A percentile compares a stretch with the other conserved stretches of the same genome.
Conservation (phyloP, 129 eudicot genomes). For the Artemisia tridentata region DNA sequence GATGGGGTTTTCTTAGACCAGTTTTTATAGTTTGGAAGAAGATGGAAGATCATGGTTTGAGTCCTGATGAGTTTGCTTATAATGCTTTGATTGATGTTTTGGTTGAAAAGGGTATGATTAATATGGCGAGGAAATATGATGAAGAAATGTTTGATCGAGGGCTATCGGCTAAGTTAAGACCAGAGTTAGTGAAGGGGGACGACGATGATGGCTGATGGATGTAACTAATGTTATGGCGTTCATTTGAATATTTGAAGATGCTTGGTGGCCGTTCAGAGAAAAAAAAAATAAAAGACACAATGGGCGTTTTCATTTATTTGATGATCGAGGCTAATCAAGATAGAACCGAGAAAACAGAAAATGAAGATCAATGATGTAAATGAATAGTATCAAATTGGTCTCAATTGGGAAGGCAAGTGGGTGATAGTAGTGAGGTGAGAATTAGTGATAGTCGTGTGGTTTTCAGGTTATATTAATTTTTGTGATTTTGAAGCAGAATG, state of each 20-base stretch:
- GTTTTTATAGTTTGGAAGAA: conserved; percentile 73
- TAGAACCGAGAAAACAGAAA: no score
- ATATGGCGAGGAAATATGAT: conserved; percentile 85
- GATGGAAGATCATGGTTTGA: conserved; percentile 73
- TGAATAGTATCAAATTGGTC: no score
- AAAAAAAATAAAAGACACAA: not conserved
- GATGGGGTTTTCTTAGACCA: conserved; percentile 96
- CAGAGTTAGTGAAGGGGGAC: conserved; percentile 41
- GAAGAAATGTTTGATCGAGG: conserved; percentile 88
- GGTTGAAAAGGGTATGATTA: conserved; percentile 84
- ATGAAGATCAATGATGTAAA: no score
- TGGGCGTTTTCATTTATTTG: not conserved
- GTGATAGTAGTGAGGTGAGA: no score
- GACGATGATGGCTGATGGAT: conserved; percentile 34
- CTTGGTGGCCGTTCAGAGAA: not conserved
- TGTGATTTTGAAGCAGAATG: no score
- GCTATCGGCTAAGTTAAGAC: conserved; percentile 83
- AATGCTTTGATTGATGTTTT: conserved; percentile 92
- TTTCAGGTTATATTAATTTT: no score
- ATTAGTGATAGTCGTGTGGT: no score
- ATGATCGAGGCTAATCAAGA: no score
- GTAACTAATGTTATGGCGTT: no score
- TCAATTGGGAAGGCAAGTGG: no score
- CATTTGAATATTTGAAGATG: no score
- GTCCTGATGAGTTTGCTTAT: conserved; percentile 83